A percentile compares a stretch with the other conserved stretches of the same genome.
These are phyloP conservation scores for Penicillium atrosanguineum DNA, from an alignment of 495 filamentous ascomycete species.

Conservation along the genomic window DNA sequence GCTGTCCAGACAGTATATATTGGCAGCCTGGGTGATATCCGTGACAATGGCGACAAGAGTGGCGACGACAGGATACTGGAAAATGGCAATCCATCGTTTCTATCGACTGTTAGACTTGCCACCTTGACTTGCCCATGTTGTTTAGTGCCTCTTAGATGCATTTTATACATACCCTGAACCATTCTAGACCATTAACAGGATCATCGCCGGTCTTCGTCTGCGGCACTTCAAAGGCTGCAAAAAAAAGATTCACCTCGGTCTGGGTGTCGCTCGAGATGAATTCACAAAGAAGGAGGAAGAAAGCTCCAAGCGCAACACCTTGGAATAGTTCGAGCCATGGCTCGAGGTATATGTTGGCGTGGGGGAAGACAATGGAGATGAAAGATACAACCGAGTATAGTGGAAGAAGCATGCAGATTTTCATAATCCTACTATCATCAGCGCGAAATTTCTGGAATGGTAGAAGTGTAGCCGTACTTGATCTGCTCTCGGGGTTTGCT, in stretches of 20 bases:
- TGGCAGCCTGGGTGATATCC: conserved; percentile 28
- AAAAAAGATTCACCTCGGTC: conserved; percentile 17
- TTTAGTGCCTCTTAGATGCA: too few relatives aligned
- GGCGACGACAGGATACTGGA: conserved; percentile 31
- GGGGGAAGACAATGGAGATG: conserved; percentile 24
- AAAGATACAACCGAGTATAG: conserved; percentile 28
- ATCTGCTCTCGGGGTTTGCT: conserved; percentile 30
- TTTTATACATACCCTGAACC: conserved; percentile 17
- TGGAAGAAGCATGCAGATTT: conserved; percentile 23
- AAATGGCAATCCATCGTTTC: conserved; percentile 25
- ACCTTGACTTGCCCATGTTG: too few relatives aligned
- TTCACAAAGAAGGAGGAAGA: conserved; percentile 33
- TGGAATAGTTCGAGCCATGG: conserved; percentile 31
- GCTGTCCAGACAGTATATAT: conserved; percentile 29
- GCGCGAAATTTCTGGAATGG: neutral
- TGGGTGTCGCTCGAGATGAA: conserved; percentile 23
- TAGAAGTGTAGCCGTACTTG: conserved; percentile 19
- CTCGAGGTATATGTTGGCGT: conserved; percentile 26
- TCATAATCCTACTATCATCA: conserved; percentile 24
- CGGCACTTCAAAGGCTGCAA: conserved; percentile 18
- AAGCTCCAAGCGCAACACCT: conserved; percentile 26
- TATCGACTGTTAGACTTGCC: conserved; percentile 1
- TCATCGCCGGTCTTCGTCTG: conserved; percentile 6
- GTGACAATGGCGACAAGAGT: conserved; percentile 26
- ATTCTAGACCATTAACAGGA: conserved; percentile 13